phyloP scores from a whole-genome alignment of 805 yeast genomes.

The Pichia californica region DNA sequence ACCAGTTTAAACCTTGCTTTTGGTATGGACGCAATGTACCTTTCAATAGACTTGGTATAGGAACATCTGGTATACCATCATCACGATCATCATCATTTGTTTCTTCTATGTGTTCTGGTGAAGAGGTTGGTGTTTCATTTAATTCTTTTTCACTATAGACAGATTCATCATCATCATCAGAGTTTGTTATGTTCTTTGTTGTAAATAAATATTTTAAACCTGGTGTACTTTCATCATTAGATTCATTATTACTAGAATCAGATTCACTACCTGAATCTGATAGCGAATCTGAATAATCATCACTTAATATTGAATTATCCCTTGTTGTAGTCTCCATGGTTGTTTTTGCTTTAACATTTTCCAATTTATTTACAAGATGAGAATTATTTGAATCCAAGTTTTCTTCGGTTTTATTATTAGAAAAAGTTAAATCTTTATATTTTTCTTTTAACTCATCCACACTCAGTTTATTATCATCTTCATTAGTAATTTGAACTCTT shows the following conservation, averaged over 20 bases:
- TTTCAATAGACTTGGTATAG: constrained; percentile 66
- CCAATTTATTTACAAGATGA: no score
- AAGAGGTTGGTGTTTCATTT: constrained; percentile 30
- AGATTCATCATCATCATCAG: constrained; percentile 30
- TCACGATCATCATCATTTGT: constrained; percentile 19
- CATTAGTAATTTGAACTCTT: constrained; percentile 23
- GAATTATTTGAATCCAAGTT: no score
- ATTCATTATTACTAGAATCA: constrained; percentile 12
- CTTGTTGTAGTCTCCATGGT: no score
- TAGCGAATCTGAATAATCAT: constrained; percentile 8
- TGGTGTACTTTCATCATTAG: constrained; percentile 18
- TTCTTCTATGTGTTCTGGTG: constrained; percentile 28
- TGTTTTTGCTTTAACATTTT: no score
- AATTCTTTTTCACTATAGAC: constrained; percentile 25
- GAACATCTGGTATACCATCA: constrained; percentile 58
- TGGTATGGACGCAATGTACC: constrained; percentile 88
- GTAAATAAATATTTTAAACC: constrained; percentile 36
- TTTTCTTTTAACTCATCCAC: constrained; percentile 52
- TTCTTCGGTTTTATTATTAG: constrained; percentile 10
- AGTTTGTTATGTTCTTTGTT: background rate
- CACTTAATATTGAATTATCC: constrained; percentile 18
- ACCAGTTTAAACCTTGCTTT: constrained; percentile 94
- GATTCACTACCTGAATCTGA: constrained; percentile 15
- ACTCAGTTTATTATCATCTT: constrained; percentile 44
- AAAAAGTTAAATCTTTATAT: constrained; percentile 39